Conservation (phyloP, 2,329 filamentous ascomycete species). For the Aspergillus quadricinctus region DNA sequence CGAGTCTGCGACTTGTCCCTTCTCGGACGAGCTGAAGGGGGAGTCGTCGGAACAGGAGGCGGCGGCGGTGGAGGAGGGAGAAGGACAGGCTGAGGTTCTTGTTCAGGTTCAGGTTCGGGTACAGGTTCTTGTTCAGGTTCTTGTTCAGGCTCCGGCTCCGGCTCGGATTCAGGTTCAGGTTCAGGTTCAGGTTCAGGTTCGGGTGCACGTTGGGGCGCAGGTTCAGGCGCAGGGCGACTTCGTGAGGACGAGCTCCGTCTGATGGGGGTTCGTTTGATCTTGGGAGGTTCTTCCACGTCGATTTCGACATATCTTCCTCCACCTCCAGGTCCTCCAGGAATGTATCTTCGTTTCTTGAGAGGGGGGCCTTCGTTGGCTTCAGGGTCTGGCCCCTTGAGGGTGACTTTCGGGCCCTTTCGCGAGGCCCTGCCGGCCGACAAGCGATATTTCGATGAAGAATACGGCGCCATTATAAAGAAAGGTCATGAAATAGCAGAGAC, state of each 20-base stretch:
- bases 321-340: conserved; percentile 80
- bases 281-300: conserved; percentile 55
- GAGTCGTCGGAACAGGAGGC: conserved; percentile 31
- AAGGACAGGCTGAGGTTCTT: conserved; percentile 12
- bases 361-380: conserved; percentile 53
- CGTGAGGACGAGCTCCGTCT: conserved; percentile 47
- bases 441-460: conserved; percentile 23
- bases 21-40: conserved; percentile 36
- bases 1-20: conserved; percentile 43
- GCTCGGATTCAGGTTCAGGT: background rate
- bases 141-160: background rate
- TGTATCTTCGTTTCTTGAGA: conserved; percentile 69
- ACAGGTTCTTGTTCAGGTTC: background rate
- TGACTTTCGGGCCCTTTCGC: conserved; percentile 27
- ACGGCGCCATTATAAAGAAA: conserved; percentile 27
- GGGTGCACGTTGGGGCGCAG: background rate
- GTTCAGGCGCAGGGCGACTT: conserved; percentile 45
- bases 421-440: conserved; percentile 23
- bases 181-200: background rate
- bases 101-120: conserved; percentile 2
- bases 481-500: background rate
- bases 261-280: conserved; percentile 37
- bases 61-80: conserved; percentile 26
- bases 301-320: conserved; percentile 79
- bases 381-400: conserved; percentile 27